Evolutionary conservation across 176 grass and related monocot genomes (phyloP), one percentile per base, ranked within the genome.

Genomic region (Carex cristatella): DNA sequence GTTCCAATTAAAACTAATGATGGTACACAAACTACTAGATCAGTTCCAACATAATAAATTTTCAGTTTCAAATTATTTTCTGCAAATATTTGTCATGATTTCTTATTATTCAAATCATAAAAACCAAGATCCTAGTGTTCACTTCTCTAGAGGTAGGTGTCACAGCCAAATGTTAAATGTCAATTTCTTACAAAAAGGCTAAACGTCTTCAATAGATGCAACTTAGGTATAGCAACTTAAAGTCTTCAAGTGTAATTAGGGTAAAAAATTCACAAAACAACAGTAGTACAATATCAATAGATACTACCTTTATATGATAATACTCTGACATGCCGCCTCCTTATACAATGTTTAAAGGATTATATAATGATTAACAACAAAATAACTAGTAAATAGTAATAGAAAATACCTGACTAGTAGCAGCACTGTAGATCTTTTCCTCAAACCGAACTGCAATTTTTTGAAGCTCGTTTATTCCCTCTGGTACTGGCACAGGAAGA

Each of bases 381-480:
- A 14, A 32, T 51, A n/a, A 28, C 23, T 5, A 1, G 4, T 23
- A 40, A 62, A 71, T 44, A 16, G 6, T 16, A 69, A 57, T 5
- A 76, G 51, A 80, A 31, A 31, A 79, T 27, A 98, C 95, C 93
- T 92, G 95, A 79, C 10, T 87, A 19, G 66, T 87, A 59, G 95
- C 95, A 27, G 80, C 79, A 31, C 53, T 84, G 69, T 95, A 95
- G 14, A 92, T 92, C 86, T 86, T 92, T 80, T 95, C 93, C 86
- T 98, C 95, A 46, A 98, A 95, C 11, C 88, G 87, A 40, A 81
- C 85, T 12, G 91, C 95, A 81, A 98, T 98, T 33, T 86, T 89
- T 4, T 90, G 62, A 86, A 98, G 92, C 64, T 94, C 95, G 55
- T 16, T 90, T 53, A 98, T 38, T 1, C 91, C 92, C 10, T 94